A percentile compares a stretch with the other conserved stretches of the same genome.
Evolutionary conservation across 768 basidiomycete species (phyloP).

Genomic region (Termitomyces bulborhizus): DNA sequence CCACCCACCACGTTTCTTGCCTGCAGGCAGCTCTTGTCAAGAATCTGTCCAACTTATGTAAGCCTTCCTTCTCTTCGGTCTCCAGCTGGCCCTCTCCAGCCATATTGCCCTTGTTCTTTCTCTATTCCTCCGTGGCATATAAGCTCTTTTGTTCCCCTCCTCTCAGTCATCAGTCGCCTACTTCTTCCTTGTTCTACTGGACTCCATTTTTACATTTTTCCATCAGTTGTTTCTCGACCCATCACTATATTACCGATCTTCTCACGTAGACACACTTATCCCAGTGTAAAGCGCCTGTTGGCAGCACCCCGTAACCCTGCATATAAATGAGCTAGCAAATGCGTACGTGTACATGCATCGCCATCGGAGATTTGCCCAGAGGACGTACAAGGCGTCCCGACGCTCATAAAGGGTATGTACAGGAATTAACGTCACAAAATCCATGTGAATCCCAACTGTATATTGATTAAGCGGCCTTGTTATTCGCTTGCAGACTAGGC

Average conservation of each 20-base stretch:
- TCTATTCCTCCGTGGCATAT: not conserved
- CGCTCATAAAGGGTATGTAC: not conserved
- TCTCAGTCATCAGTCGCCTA: not conserved
- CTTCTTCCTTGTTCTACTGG: not conserved
- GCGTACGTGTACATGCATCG: conserved; percentile 9
- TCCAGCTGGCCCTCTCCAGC: not conserved
- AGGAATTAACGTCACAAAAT: conserved; percentile 7
- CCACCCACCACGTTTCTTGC: conserved; percentile 65
- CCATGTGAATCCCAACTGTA: conserved; percentile 6
- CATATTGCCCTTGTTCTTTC: not conserved
- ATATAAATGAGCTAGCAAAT: conserved; percentile 2
- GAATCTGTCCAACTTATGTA: conserved; percentile 35
- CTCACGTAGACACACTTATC: conserved; percentile 6
- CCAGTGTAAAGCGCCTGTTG: not conserved
- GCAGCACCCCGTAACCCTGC: not conserved
- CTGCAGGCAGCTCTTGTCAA: conserved; percentile 60
- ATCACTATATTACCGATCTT: conserved; percentile 19
- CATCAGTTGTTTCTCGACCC: conserved; percentile 40
- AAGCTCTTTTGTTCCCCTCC: not conserved
- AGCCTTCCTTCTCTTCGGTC: conserved; percentile 20
- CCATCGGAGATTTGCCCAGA: conserved; percentile 4
- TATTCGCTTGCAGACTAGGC: conserved; percentile 14
- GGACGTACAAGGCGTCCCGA: not conserved
- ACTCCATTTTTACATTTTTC: conserved; percentile 16
- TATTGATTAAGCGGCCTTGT: conserved; percentile 8